phyloP scores from a whole-genome alignment of 1,139 yeast genomes.

The Suhomyces wounanorum region DNA sequence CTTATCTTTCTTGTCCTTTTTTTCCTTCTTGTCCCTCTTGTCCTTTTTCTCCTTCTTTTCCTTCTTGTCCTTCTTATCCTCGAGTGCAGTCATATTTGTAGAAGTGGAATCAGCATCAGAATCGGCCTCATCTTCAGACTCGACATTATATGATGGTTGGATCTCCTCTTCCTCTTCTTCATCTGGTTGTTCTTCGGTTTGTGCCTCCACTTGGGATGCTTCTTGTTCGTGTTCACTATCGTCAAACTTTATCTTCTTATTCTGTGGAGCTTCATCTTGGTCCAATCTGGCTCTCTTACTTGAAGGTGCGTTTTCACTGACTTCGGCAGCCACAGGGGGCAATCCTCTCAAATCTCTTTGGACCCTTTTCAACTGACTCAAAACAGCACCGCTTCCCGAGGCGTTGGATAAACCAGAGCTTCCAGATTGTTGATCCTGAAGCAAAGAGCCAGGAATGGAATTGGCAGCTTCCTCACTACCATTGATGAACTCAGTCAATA shows the following conservation, averaged over 20 bases:
- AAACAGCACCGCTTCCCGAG: conserved; percentile 34
- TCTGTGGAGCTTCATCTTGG: conserved; percentile 20
- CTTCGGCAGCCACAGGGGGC: conserved; percentile 54
- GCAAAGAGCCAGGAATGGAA: conserved; percentile 12
- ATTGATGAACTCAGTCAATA: conserved; percentile 49
- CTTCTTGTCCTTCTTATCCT: conserved; percentile 22
- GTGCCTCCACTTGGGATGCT: conserved; percentile 16
- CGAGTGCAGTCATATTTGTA: conserved; percentile 13
- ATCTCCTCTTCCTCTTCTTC: conserved; percentile 23
- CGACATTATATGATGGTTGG: conserved; percentile 22
- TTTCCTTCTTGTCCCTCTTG: conserved; percentile 40
- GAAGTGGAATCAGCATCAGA: not conserved
- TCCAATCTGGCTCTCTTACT: conserved; percentile 32
- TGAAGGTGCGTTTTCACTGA: conserved; percentile 5
- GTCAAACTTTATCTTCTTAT: conserved; percentile 33
- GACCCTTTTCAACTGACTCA: conserved; percentile 64
- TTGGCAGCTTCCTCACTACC: conserved; percentile 27
- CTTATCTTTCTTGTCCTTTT: conserved; percentile 21
- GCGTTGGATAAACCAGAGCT: conserved; percentile 25
- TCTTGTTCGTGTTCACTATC: conserved; percentile 21
- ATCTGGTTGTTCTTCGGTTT: conserved; percentile 14
- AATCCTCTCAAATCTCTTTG: conserved; percentile 75
- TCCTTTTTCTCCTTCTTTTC: conserved; percentile 22
- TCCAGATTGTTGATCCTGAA: conserved; percentile 12
- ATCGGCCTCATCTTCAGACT: conserved; percentile 36